These are phyloP conservation scores for Malania oleifera DNA, from an alignment of 164 flowering plant genomes.

Conservation along the genomic window DNA sequence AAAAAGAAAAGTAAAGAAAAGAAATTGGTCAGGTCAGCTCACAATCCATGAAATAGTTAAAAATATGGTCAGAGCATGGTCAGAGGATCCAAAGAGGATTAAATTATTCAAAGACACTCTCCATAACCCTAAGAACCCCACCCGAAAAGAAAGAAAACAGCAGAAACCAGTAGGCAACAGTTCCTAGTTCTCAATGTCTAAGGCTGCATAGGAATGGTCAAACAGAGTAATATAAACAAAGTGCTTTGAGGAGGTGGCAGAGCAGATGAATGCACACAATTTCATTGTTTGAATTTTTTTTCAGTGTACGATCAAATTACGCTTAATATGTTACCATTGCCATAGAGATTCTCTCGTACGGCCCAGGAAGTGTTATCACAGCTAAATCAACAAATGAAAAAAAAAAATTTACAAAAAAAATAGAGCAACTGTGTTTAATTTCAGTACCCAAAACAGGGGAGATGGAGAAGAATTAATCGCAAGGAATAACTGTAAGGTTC, in stretches of 20 bases:
- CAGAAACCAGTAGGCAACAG: background rate
- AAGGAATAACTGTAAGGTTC: constrained; percentile 16
- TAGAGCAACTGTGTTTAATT: background rate
- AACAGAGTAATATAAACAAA: constrained; percentile 7
- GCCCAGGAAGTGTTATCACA: constrained; percentile 4
- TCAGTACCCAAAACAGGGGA: background rate
- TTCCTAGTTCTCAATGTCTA: background rate
- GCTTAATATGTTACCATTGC: constrained; percentile 2
- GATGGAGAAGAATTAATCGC: constrained; percentile 12
- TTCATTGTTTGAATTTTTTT: background rate
- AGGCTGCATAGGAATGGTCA: too few species aligned
- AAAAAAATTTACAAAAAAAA: background rate
- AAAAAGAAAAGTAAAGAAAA: too few species aligned
- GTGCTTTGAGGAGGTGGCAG: constrained; percentile 6
- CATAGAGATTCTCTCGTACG: constrained; percentile 25
- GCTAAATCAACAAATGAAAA: background rate
- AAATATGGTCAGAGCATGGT: background rate
- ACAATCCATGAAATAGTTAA: background rate
- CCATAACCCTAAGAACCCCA: background rate
- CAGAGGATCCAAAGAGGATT: constrained; percentile 23
- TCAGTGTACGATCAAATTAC: constrained; percentile 1
- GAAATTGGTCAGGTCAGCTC: background rate
- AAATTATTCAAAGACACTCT: background rate
- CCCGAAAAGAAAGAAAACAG: background rate
- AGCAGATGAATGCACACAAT: background rate